Conservation (phyloP, 1,284 basidiomycete species). For the Gomphus sp. region DNA sequence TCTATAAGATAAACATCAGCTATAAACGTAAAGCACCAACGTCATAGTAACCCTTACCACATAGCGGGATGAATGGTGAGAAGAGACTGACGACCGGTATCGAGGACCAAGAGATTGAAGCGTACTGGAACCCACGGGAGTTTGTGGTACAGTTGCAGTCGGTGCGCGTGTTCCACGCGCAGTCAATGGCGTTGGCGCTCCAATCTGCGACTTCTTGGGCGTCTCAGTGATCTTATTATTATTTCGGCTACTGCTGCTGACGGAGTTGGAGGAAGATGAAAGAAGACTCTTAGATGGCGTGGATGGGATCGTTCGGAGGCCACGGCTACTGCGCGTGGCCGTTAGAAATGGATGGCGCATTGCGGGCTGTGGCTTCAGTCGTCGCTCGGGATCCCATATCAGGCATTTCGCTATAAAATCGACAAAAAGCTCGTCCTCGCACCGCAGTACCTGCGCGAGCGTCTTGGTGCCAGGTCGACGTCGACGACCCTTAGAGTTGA, state of each 20-base stretch:
- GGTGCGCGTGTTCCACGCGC: conserved; percentile 57
- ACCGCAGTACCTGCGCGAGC: conserved; percentile 80
- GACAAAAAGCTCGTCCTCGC: conserved; percentile 82
- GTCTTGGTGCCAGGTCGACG: conserved; percentile 88
- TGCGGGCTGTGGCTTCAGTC: conserved; percentile 91
- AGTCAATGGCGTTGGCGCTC: conserved; percentile 74
- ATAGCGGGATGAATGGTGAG: conserved; percentile 7
- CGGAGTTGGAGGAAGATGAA: conserved; percentile 43
- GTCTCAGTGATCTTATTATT: conserved; percentile 53
- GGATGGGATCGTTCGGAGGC: conserved; percentile 34
- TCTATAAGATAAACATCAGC: not conserved
- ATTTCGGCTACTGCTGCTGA: conserved; percentile 28
- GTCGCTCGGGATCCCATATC: conserved; percentile 94
- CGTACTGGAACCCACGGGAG: conserved; percentile 28
- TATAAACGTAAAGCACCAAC: not conserved
- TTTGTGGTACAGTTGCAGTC: conserved; percentile 40
- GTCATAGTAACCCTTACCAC: conserved; percentile 1
- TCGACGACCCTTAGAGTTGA: conserved; percentile 94
- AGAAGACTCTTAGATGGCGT: conserved; percentile 39
- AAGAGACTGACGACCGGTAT: conserved; percentile 6
- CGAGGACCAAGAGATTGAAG: conserved; percentile 9
- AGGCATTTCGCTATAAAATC: conserved; percentile 95
- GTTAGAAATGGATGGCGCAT: conserved; percentile 86
- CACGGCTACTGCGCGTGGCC: conserved; percentile 43
- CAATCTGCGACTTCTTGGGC: conserved; percentile 79